Evolutionary conservation across 2,329 filamentous ascomycete species (phyloP).

Genomic region (Stachybotrys echinatus): DNA sequence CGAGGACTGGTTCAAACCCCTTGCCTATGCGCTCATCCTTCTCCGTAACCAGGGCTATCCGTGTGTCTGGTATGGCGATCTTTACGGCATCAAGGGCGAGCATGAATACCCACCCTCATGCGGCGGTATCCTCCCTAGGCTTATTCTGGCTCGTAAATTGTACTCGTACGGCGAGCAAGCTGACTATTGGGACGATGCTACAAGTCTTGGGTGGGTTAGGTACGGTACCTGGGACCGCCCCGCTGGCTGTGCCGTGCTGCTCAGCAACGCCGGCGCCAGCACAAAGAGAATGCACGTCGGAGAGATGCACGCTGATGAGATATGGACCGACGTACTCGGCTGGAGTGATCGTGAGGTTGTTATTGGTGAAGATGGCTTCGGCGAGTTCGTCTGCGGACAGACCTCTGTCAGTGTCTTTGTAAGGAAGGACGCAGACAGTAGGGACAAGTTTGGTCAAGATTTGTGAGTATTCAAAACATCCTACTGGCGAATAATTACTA

Average conservation of each 20-base stretch:
- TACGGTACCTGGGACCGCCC: conserved; percentile 38
- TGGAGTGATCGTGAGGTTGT: conserved; percentile 49
- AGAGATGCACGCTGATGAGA: conserved; percentile 50
- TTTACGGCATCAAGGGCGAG: conserved; percentile 54
- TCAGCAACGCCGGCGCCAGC: conserved; percentile 46
- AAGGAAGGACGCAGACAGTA: conserved; percentile 45
- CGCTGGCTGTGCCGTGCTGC: conserved; percentile 50
- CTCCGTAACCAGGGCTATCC: conserved; percentile 58
- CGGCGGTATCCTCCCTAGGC: conserved; percentile 47
- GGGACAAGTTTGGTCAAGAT: conserved; percentile 32
- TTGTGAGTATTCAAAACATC: conserved; percentile 28
- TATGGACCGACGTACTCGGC: conserved; percentile 59
- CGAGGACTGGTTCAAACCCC: conserved; percentile 61
- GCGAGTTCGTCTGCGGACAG: conserved; percentile 48
- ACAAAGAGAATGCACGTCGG: conserved; percentile 61
- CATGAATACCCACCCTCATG: conserved; percentile 46
- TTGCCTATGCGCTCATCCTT: conserved; percentile 68
- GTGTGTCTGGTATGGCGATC: conserved; percentile 66
- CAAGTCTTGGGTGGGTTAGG: conserved; percentile 58
- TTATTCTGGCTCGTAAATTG: conserved; percentile 57
- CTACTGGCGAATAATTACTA: neutral
- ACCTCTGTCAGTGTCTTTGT: conserved; percentile 57
- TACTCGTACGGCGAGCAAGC: conserved; percentile 63
- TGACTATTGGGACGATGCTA: conserved; percentile 57
- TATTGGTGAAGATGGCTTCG: conserved; percentile 58